Evolutionary conservation across 2,329 filamentous ascomycete species (phyloP), one percentile per base, ranked within the genome.

Genomic region (Phialophora chinensis): DNA sequence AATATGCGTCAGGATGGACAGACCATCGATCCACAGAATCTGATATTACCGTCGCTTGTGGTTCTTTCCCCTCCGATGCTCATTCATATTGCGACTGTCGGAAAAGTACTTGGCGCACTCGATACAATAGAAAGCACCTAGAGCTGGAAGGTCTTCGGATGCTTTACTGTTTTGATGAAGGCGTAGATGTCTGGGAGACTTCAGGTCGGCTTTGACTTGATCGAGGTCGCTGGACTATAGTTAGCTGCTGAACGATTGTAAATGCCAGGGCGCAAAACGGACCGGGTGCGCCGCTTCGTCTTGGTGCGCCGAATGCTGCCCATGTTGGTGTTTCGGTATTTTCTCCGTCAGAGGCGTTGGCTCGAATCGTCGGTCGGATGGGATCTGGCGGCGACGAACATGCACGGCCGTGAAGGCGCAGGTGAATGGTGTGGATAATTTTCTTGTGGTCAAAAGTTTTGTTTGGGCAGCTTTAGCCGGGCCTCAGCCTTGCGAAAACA

Each of bases 101-200:
- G 98, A 94, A 78, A 96, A 98, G 90, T 92, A 98, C 82, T 96
- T 98, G 69, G 95, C 90, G 79, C 95, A 99, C 79, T 97, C 91
- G 17, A 90, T 84, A 79, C 95, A 99, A 79, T 97, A 98, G 77
- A 89, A 89, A 73, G 88, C 85, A 29, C 95, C 95, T 57, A 97
- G 84, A 0, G 89, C 94, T 2, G 95, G 95, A 42, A 97, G 85
- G 74, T 98, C 95, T 76, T 98, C 94, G 25, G 86, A 81, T 5
- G 90, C 87, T 76, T 97, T 96, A 52, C 88, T 87, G 58, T 88
- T 86, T 76, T 93, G 91, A 83, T 90, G 93, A 71, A 91, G 87
- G 55, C 87, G 82, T 38, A 99, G 87, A 76, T 98, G 93, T 77
- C 89, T 91, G 23, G 91, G 86, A 35, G 90, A 91, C 70, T 85